Evolutionary conservation across 2,329 filamentous ascomycete species (phyloP).

Genomic region (Pseudopithomyces chartarum): DNA sequence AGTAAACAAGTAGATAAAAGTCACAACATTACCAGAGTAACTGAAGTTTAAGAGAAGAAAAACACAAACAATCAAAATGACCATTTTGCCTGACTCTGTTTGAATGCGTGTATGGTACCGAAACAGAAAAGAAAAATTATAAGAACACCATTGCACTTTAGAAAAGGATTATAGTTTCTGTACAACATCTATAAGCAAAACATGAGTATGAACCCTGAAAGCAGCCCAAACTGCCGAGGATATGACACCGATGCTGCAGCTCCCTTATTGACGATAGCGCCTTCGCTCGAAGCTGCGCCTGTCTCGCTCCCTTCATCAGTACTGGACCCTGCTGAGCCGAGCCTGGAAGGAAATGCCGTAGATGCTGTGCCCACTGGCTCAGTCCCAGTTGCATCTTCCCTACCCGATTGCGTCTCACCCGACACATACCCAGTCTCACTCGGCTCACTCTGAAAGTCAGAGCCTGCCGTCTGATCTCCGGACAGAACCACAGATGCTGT

Average conservation of each 20-base stretch:
- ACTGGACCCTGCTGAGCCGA: neutral
- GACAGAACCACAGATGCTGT: neutral
- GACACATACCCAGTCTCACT: neutral
- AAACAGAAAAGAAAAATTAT: no score
- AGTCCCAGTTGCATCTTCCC: neutral
- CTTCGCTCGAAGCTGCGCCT: neutral
- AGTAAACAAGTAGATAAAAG: neutral
- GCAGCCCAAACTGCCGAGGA: neutral
- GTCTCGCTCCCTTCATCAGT: neutral
- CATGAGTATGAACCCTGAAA: neutral
- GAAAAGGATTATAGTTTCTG: neutral
- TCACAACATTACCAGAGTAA: no score
- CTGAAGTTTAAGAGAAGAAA: no score
- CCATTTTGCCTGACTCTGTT: no score
- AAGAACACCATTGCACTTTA: no score
- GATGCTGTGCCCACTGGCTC: neutral
- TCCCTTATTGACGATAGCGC: neutral
- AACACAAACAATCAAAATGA: no score
- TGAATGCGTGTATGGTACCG: no score
- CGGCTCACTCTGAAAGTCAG: neutral
- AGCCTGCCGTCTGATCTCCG: neutral
- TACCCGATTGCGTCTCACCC: neutral
- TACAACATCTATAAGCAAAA: neutral
- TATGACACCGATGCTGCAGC: neutral
- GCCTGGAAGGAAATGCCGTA: neutral